Conservation (phyloP, 441 rosid genomes). For the Euphorbia corollata region DNA sequence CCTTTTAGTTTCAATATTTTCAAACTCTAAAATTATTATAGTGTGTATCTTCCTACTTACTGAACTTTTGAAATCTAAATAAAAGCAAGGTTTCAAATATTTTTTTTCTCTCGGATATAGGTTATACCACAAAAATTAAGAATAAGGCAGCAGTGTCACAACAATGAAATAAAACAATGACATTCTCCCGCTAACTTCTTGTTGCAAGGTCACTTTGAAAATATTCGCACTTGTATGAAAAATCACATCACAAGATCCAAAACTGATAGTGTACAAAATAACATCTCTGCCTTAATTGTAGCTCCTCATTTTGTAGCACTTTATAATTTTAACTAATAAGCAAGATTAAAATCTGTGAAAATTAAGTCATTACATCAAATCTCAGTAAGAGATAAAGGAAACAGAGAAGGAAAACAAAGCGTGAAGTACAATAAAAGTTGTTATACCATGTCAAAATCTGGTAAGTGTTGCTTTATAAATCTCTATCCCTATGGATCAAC, state of each 20-base stretch:
- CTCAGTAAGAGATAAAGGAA: not conserved
- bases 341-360: too few species aligned
- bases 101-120: not conserved
- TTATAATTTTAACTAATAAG: too few species aligned
- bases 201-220: not conserved
- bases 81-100: not conserved
- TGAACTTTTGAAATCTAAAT: not conserved
- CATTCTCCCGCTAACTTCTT: not conserved
- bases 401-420: not conserved
- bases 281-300: not conserved
- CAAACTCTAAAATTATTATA: not conserved
- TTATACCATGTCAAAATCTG: not conserved
- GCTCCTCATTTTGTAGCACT: too few species aligned
- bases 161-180: too few species aligned
- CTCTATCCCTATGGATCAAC: not conserved
- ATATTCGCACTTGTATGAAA: not conserved
- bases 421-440: not conserved
- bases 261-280: not conserved
- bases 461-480: not conserved
- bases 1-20: not conserved
- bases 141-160: not conserved
- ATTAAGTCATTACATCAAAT: not conserved
- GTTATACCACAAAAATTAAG: not conserved
- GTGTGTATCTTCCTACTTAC: not conserved
- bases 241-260: not conserved